Evolutionary conservation across 176 grass and related monocot species (phyloP).

Genomic region (Dendrocalamus sinicus): DNA sequence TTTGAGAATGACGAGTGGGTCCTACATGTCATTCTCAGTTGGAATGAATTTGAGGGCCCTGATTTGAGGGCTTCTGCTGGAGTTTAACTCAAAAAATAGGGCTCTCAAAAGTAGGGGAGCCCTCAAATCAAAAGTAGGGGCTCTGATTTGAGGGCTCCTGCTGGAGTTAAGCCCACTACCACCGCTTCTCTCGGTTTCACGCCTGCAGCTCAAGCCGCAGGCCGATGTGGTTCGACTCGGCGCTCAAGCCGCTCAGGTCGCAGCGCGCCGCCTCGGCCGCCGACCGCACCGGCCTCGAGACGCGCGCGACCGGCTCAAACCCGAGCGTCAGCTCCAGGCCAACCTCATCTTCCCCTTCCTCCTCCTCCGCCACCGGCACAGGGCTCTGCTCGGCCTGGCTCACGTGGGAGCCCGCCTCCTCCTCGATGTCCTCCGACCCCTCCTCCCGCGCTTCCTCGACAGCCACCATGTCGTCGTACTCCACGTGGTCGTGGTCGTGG

Average conservation of each 20-base stretch:
- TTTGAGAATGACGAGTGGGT: too few relatives aligned
- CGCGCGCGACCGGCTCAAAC: slow-evolving; percentile 16
- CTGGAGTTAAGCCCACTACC: too few relatives aligned
- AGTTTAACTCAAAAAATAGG: too few relatives aligned
- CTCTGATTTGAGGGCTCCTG: too few relatives aligned
- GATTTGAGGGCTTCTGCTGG: too few relatives aligned
- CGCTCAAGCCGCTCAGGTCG: slow-evolving; percentile 17
- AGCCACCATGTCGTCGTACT: not conserved
- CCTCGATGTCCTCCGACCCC: slow-evolving; percentile 52
- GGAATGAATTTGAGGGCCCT: too few relatives aligned
- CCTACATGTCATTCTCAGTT: too few relatives aligned
- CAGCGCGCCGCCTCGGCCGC: not conserved
- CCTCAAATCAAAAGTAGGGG: too few relatives aligned
- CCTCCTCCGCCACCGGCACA: not conserved
- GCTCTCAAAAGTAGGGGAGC: too few relatives aligned
- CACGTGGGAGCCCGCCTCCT: slow-evolving; percentile 56
- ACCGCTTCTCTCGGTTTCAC: not conserved
- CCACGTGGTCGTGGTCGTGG: slow-evolving; percentile 26
- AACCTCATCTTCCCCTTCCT: slow-evolving; percentile 14
- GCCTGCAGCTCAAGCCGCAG: slow-evolving; percentile 43
- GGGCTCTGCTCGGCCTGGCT: slow-evolving; percentile 63
- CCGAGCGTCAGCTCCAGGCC: slow-evolving; percentile 65
- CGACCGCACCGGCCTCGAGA: not conserved
- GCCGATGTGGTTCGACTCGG: slow-evolving; percentile 3
- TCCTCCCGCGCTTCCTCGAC: not conserved